Percentiles rank a stretch among this genome's conserved stretches.
These are phyloP conservation scores for Pestalotiopsis sp. DNA, from an alignment of 2,329 filamentous ascomycete species.

Conservation along the genomic window DNA sequence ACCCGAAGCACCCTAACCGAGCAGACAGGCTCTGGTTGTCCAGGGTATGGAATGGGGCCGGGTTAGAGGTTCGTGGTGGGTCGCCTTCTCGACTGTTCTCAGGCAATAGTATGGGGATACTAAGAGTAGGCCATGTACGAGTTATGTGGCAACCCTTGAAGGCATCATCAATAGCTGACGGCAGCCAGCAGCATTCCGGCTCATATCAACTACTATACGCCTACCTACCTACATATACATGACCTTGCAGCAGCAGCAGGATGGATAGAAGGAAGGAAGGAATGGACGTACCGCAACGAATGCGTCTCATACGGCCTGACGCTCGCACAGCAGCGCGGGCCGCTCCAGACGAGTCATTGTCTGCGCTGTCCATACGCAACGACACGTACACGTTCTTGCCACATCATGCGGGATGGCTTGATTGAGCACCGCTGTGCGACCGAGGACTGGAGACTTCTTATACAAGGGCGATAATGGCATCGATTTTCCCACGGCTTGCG, in stretches of 20 bases:
- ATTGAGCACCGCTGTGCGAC: not conserved
- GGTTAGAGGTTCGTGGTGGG: not conserved
- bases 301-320: not conserved
- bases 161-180: not conserved
- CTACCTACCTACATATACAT: not conserved
- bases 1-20: not conserved
- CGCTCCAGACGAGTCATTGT: not conserved
- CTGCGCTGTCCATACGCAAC: not conserved
- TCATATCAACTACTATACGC: not conserved
- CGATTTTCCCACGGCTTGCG: not conserved
- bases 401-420: not conserved
- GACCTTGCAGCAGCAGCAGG: not conserved
- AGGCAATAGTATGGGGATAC: not conserved
- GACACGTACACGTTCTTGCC: not conserved
- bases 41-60: not conserved
- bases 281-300: not conserved
- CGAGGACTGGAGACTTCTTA: not conserved
- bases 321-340: not conserved
- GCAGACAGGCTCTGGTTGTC: not conserved
- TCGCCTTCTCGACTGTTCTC: not conserved
- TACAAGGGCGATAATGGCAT: not conserved
- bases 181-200: not conserved
- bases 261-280: not conserved
- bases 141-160: not conserved
- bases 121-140: too few relatives aligned